Evolutionary conservation across 2,329 filamentous ascomycete genomes (phyloP).

Genomic region (Fusarium sp.): DNA sequence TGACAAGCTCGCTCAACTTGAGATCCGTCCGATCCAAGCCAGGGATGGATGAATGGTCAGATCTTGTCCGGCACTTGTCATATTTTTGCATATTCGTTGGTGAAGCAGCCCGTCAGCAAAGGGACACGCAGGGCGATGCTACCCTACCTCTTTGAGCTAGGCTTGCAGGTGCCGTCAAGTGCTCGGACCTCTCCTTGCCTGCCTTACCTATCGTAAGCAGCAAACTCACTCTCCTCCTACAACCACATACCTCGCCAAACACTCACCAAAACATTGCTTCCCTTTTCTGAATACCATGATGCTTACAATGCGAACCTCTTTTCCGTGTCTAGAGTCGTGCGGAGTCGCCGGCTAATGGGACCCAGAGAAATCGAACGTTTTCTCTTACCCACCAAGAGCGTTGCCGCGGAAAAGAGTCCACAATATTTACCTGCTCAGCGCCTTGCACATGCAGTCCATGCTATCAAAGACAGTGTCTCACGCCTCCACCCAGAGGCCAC

Average conservation of each 20-base stretch:
- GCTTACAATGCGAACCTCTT: neutral
- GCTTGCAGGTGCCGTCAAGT: neutral
- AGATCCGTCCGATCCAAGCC: neutral
- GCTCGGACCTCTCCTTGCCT: conserved; percentile 1
- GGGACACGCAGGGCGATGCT: conserved; percentile 20
- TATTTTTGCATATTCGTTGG: conserved; percentile 9
- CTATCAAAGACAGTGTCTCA: conserved; percentile 41
- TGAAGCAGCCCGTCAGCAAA: neutral
- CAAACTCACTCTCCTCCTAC: conserved; percentile 17
- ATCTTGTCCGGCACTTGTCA: neutral
- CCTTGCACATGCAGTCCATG: conserved; percentile 12
- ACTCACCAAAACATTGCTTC: neutral
- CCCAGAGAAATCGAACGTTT: conserved; percentile 14
- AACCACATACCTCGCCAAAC: conserved; percentile 3
- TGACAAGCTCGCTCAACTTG: conserved; percentile 1
- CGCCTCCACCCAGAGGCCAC: conserved; percentile 31
- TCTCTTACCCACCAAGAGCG: conserved; percentile 13
- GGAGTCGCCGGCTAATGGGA: conserved; percentile 14
- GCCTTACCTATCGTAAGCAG: neutral
- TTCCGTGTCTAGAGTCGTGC: neutral
- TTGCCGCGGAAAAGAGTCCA: conserved; percentile 32
- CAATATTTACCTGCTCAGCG: conserved; percentile 25
- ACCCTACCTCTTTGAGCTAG: neutral
- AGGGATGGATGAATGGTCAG: conserved; percentile 21
- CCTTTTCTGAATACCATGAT: neutral